These are phyloP conservation scores for Trypanosoma avium DNA, from an alignment of 208 protist species.

Conservation along the genomic window DNA sequence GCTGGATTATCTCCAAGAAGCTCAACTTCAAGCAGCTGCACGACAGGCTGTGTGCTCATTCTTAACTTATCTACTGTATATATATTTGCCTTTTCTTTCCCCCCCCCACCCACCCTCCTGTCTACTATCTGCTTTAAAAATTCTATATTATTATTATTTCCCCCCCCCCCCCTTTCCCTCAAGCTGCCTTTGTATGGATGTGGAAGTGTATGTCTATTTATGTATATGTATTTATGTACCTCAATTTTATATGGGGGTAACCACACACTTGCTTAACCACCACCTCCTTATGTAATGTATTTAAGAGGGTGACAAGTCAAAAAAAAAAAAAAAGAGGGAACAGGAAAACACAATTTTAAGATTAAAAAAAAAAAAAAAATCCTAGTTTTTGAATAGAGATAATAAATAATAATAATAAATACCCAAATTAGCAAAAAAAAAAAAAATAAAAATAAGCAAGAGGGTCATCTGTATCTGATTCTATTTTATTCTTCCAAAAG, in stretches of 20 bases:
- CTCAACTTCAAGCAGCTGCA: slow-evolving; percentile 89
- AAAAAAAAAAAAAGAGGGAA: no score
- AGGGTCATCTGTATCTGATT: not conserved
- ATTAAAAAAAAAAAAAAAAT: no score
- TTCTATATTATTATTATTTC: not conserved
- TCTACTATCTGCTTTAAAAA: not conserved
- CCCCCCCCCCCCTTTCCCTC: not conserved
- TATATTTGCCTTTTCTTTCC: not conserved
- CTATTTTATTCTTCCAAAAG: slow-evolving; percentile 26
- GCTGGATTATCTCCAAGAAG: slow-evolving; percentile 79
- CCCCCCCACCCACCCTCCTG: not conserved
- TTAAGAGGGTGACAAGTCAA: no score
- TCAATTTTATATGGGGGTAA: not conserved
- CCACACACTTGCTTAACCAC: no score
- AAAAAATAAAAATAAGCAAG: slow-evolving; percentile 1
- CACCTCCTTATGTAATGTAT: no score
- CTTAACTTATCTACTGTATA: not conserved
- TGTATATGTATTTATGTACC: not conserved
- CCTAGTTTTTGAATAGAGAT: no score
- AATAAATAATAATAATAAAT: not conserved
- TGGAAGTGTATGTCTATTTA: not conserved
- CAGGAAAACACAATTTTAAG: no score
- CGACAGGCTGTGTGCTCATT: slow-evolving; percentile 55
- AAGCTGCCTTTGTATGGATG: slow-evolving; percentile 4
- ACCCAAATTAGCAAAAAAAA: not conserved